phyloP scores from a whole-genome alignment of 208 protist genomes.

The Crithidia bombi region DNA sequence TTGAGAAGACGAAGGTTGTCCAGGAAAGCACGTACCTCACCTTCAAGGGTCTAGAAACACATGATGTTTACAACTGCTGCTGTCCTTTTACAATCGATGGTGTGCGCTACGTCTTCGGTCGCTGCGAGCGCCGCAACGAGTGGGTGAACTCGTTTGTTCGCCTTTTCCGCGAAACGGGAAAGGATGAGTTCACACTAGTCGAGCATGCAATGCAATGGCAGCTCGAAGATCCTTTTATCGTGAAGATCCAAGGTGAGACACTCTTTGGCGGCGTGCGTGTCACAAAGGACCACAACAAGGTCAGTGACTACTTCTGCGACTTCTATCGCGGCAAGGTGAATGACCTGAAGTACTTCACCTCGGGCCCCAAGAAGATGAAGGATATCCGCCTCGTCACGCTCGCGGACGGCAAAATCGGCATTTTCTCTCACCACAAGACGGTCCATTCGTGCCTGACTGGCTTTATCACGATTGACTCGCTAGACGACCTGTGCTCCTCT shows the following conservation, averaged over 20 bases:
- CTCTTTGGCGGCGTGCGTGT: constrained; percentile 59
- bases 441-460: constrained; percentile 52
- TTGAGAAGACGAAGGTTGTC: constrained; percentile 53
- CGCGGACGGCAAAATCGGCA: constrained; percentile 49
- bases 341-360: constrained; percentile 60
- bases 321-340: constrained; percentile 48
- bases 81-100: constrained; percentile 54
- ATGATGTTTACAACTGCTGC: constrained; percentile 72
- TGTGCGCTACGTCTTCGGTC: constrained; percentile 49
- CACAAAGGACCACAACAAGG: constrained; percentile 52
- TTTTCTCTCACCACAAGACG: constrained; percentile 66
- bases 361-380: constrained; percentile 62
- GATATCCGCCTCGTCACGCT: constrained; percentile 61
- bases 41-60: constrained; percentile 56
- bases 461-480: constrained; percentile 48
- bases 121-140: constrained; percentile 51
- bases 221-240: constrained; percentile 59
- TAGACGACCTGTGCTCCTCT: constrained; percentile 53
- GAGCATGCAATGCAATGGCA: constrained; percentile 46
- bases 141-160: constrained; percentile 61
- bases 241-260: constrained; percentile 51
- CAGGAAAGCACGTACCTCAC: constrained; percentile 37
- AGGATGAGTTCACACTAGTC: constrained; percentile 59
- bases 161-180: constrained; percentile 50
- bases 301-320: constrained; percentile 56